These are phyloP conservation scores for Xerocomus tenax DNA, from an alignment of 1,284 basidiomycete genomes.

Conservation along the genomic window DNA sequence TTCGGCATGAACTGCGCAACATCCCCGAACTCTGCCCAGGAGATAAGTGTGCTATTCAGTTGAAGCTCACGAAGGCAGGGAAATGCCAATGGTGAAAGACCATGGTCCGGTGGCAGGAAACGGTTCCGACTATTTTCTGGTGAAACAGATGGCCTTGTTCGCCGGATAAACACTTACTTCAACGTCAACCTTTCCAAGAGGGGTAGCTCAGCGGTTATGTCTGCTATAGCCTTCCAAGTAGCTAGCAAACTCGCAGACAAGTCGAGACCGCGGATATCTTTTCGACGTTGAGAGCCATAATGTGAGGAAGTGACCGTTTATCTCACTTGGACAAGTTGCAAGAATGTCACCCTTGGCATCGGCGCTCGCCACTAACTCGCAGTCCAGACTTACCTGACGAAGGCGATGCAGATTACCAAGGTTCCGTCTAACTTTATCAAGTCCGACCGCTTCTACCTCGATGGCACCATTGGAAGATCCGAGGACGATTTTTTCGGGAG, in stretches of 20 bases:
- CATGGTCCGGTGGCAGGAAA: conserved; percentile 33
- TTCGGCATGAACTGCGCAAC: conserved; percentile 51
- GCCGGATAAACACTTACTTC: conserved; percentile 49
- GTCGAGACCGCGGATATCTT: conserved; percentile 75
- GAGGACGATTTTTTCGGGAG: conserved; percentile 57
- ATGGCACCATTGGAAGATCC: conserved; percentile 79
- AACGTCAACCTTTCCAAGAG: conserved; percentile 61
- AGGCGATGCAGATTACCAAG: conserved; percentile 62
- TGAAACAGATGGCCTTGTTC: conserved; percentile 10
- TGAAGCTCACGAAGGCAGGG: conserved; percentile 55
- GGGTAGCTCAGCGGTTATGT: conserved; percentile 58
- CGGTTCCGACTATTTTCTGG: conserved; percentile 50
- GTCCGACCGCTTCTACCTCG: conserved; percentile 76
- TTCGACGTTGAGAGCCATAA: conserved; percentile 13
- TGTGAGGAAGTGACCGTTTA: conserved; percentile 1
- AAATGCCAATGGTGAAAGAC: conserved; percentile 42
- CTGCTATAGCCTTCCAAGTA: conserved; percentile 62
- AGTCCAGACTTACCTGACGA: conserved; percentile 72
- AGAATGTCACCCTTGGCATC: conserved; percentile 49
- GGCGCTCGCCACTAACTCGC: conserved; percentile 51
- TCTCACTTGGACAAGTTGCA: conserved; percentile 63
- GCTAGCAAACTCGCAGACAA: conserved; percentile 73
- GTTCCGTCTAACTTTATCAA: conserved; percentile 69
- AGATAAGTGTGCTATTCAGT: conserved; percentile 64
- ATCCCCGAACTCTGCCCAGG: conserved; percentile 60